Evolutionary conservation across 2,329 filamentous ascomycete species (phyloP).

Genomic region (Penicillium paneum): DNA sequence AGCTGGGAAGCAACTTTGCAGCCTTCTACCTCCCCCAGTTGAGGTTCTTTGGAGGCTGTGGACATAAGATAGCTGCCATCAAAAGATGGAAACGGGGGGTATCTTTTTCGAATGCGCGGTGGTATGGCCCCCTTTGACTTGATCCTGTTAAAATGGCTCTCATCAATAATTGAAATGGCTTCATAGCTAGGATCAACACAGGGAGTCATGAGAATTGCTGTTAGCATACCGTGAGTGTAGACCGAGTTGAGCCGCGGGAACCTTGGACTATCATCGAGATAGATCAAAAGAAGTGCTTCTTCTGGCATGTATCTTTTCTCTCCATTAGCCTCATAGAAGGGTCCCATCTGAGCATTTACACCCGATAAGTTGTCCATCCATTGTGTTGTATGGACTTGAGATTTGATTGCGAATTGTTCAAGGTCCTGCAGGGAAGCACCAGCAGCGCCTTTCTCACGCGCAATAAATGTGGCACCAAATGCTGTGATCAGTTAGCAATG

Average conservation of each 20-base stretch:
- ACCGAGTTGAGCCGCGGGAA: conserved; percentile 31
- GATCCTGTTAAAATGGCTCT: not conserved
- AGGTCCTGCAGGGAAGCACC: not conserved
- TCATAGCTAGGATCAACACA: conserved; percentile 18
- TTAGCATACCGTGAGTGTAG: conserved; percentile 24
- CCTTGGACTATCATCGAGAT: conserved; percentile 22
- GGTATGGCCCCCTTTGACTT: not conserved
- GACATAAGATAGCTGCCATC: conserved; percentile 14
- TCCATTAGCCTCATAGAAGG: conserved; percentile 4
- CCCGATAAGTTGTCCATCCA: not conserved
- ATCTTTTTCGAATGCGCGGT: not conserved
- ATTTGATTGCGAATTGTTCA: conserved; percentile 24
- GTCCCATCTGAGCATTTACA: not conserved
- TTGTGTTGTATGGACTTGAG: conserved; percentile 13
- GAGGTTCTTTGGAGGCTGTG: conserved; percentile 11
- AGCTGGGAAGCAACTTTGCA: conserved; percentile 32
- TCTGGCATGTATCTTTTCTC: conserved; percentile 20
- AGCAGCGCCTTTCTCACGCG: conserved; percentile 11
- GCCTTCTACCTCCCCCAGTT: conserved; percentile 24
- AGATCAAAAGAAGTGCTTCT: conserved; percentile 28
- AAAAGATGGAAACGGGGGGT: conserved; percentile 10
- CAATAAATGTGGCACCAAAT: conserved; percentile 21
- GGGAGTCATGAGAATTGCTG: conserved; percentile 31
- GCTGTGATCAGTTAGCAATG: conserved; percentile 15
- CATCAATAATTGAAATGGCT: not conserved